Evolutionary conservation across 1,139 yeast species (phyloP).

Genomic region (Saccharomyces hybrid): DNA sequence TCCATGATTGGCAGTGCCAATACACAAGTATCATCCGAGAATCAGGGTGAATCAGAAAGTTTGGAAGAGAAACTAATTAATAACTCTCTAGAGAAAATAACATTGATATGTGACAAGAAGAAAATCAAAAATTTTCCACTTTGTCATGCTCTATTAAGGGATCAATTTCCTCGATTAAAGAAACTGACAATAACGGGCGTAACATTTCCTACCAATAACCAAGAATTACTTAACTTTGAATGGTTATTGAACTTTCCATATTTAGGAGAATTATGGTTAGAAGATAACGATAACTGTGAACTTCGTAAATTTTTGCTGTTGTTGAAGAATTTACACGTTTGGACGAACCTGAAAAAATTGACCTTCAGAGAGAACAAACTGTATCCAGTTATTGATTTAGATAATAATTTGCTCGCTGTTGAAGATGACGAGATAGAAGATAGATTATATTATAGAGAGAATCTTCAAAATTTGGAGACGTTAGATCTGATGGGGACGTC

Average conservation of each 20-base stretch:
- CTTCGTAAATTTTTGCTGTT: constrained; percentile 16
- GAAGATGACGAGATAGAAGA: not conserved
- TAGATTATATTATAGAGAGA: constrained; percentile 10
- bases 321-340: constrained; percentile 13
- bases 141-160: not conserved
- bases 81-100: not conserved
- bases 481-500: constrained; percentile 30
- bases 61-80: not conserved
- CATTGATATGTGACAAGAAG: constrained; percentile 19
- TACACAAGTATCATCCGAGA: not conserved
- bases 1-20: not conserved
- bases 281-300: constrained; percentile 21
- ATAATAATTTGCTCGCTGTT: constrained; percentile 1
- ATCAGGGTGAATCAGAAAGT: not conserved
- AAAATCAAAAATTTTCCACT: constrained; percentile 21
- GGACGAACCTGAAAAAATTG: constrained; percentile 14
- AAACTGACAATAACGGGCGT: constrained; percentile 23
- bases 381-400: constrained; percentile 10
- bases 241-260: constrained; percentile 24
- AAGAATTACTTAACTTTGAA: constrained; percentile 10
- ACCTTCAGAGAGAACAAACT: constrained; percentile 26
- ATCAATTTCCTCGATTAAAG: constrained; percentile 5
- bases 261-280: constrained; percentile 27
- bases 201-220: constrained; percentile 8
- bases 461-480: constrained; percentile 15